These are phyloP conservation scores for Mycena amicta DNA, from an alignment of 768 basidiomycete species.

Conservation along the genomic window DNA sequence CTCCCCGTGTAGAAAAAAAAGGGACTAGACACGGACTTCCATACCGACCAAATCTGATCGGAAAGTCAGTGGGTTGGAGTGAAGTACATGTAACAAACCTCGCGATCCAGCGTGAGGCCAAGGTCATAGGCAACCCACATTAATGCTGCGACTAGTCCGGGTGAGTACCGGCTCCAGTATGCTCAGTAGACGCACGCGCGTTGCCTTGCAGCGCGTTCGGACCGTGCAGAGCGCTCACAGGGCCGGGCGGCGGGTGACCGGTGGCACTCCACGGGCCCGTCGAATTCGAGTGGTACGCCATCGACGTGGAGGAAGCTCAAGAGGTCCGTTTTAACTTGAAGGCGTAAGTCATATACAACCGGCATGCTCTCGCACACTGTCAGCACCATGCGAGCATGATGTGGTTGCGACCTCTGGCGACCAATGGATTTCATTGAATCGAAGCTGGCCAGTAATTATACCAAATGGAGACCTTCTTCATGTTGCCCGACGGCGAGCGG, in stretches of 20 bases:
- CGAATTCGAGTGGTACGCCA: too few species aligned
- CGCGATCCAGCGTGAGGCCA: conserved; percentile 1
- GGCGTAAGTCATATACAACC: too few species aligned
- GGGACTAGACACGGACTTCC: background rate
- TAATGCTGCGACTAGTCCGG: conserved; percentile 1
- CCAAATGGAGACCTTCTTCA: too few species aligned
- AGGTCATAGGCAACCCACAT: conserved; percentile 8
- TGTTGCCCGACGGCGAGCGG: too few species aligned
- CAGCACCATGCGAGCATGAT: too few species aligned
- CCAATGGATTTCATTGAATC: too few species aligned
- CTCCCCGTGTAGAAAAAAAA: background rate
- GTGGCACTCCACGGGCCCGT: background rate
- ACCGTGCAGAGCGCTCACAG: background rate
- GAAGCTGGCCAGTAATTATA: too few species aligned
- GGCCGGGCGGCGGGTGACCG: background rate
- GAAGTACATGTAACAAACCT: conserved; percentile 1
- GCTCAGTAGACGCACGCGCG: background rate
- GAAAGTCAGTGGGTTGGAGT: background rate
- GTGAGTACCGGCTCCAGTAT: background rate
- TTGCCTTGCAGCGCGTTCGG: background rate
- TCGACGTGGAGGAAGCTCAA: too few species aligned
- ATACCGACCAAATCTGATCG: conserved; percentile 7
- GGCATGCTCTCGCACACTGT: too few species aligned
- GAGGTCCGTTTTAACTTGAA: too few species aligned
- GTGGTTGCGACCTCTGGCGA: too few species aligned